A percentile compares a stretch with the other conserved stretches of the same genome.
Conservation (phyloP, 306 rosid species). For the Rosa persica region DNA sequence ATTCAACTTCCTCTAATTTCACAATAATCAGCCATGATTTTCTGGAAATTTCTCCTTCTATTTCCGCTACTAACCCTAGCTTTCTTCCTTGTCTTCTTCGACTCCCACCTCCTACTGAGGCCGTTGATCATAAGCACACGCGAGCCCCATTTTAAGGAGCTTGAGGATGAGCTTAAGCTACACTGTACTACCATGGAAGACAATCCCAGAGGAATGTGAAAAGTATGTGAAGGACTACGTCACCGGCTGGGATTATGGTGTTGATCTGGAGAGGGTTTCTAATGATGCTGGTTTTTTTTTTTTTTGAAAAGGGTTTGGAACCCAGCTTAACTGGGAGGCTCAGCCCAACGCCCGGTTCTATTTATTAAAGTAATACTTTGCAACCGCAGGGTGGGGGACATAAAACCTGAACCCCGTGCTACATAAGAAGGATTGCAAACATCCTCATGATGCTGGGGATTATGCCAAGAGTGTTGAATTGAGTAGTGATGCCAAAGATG, state of each 20-base stretch:
- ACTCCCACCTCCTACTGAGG: constrained; percentile 45
- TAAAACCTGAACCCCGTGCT: no score
- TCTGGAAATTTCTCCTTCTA: no score
- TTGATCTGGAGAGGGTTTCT: constrained; percentile 56
- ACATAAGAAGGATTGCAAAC: no score
- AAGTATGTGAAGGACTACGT: constrained; percentile 61
- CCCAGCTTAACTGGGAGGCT: no score
- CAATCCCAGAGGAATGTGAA: constrained; percentile 54
- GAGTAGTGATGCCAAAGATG: constrained; percentile 66
- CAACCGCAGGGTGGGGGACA: no score
- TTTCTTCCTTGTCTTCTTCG: constrained; percentile 36
- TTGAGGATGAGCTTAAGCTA: constrained; percentile 38
- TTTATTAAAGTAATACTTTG: no score
- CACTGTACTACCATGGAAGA: constrained; percentile 71
- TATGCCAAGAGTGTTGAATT: constrained; percentile 53
- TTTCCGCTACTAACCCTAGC: neutral
- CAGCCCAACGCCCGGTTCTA: no score
- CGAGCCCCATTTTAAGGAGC: constrained; percentile 24
- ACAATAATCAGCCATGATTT: no score
- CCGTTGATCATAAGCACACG: constrained; percentile 55
- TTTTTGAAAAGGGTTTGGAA: no score
- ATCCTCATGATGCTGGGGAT: constrained; percentile 53
- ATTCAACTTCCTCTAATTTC: no score
- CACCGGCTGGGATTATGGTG: constrained; percentile 46
- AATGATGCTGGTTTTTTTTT: constrained; percentile 64